These are phyloP conservation scores for Botrytis elliptica DNA, from an alignment of 2,329 filamentous ascomycete genomes.

Conservation along the genomic window DNA sequence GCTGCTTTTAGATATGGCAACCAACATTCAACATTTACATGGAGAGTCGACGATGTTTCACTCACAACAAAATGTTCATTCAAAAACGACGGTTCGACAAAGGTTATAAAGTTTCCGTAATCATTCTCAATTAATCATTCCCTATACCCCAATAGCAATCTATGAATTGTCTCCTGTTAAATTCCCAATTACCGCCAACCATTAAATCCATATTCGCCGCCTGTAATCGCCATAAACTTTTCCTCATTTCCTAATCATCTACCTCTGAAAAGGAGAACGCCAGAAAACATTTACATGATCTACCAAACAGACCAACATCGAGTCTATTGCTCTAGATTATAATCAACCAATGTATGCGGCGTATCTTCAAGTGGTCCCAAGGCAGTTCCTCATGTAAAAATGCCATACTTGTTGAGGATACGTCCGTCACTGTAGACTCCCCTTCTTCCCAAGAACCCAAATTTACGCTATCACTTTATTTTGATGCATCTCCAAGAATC, in stretches of 20 bases:
- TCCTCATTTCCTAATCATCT: background rate
- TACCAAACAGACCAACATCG: background rate
- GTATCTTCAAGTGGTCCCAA: background rate
- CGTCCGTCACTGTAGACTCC: background rate
- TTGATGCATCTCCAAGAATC: conserved; percentile 27
- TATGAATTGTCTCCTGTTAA: background rate
- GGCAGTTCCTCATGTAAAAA: background rate
- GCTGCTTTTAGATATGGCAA: background rate
- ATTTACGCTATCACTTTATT: conserved; percentile 22
- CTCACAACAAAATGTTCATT: no score
- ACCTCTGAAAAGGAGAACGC: background rate
- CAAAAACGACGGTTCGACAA: background rate
- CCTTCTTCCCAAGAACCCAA: background rate
- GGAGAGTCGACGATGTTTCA: background rate
- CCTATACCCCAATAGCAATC: background rate
- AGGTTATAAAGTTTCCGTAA: background rate
- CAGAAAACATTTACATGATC: background rate
- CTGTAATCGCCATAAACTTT: background rate
- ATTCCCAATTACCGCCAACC: background rate
- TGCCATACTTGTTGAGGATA: background rate
- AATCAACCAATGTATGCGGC: background rate
- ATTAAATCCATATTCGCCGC: background rate
- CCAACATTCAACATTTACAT: background rate
- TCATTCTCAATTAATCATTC: background rate
- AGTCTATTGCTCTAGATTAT: background rate